Percentiles rank a stretch among this genome's conserved stretches.
phyloP scores from a whole-genome alignment of 768 basidiomycete species.

The Agaricus sinodeliciosus region DNA sequence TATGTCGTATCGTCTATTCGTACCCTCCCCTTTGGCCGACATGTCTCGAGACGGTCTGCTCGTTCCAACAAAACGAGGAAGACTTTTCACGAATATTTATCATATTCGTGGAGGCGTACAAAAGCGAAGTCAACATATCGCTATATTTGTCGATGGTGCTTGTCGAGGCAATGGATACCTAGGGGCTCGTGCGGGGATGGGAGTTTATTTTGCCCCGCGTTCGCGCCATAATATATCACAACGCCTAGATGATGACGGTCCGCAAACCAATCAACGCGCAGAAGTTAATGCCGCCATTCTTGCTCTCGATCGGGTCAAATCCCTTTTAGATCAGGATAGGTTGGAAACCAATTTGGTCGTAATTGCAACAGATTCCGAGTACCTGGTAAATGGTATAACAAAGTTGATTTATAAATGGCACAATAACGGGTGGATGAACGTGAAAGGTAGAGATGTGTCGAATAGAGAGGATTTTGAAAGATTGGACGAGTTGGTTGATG shows the following conservation, averaged over 20 bases:
- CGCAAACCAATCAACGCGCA: conserved; percentile 7
- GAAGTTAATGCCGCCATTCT: conserved; percentile 4
- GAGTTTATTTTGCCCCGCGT: conserved; percentile 6
- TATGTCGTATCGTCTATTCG: background rate
- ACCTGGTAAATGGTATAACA: conserved; percentile 8
- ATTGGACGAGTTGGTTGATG: conserved; percentile 5
- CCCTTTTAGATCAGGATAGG: background rate
- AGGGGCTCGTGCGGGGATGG: conserved; percentile 10
- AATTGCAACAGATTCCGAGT: conserved; percentile 6
- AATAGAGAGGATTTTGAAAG: conserved; percentile 7
- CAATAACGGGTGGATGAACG: conserved; percentile 7
- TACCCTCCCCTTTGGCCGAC: background rate
- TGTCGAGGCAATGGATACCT: conserved; percentile 9
- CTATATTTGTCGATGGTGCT: conserved; percentile 11
- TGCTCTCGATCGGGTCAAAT: conserved; percentile 1
- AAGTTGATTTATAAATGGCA: conserved; percentile 11
- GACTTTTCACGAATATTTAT: background rate
- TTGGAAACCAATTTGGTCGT: conserved; percentile 1
- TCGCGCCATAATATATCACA: conserved; percentile 1
- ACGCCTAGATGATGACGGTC: background rate
- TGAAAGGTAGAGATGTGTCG: conserved; percentile 1
- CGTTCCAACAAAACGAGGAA: background rate
- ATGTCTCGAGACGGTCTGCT: background rate
- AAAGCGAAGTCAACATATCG: background rate
- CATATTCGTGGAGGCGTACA: background rate